Evolutionary conservation across 163 green algal species (phyloP), one percentile per base, ranked within the genome.

Genomic region (Trebouxiophyceae sp.): DNA sequence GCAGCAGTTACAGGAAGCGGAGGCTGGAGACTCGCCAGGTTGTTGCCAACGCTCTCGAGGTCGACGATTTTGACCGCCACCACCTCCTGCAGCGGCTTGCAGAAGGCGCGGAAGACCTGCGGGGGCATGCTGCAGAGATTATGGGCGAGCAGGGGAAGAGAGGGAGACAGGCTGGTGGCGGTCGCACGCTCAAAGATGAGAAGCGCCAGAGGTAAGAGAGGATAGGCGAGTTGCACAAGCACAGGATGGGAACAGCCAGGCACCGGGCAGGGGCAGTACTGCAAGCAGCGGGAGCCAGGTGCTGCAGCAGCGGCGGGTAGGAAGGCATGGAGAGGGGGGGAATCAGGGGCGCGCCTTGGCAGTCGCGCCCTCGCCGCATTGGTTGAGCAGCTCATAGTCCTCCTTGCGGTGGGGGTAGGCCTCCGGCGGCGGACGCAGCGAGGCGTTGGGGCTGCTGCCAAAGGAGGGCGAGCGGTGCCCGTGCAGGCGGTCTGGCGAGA

Each of bases 11-110:
- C n/a, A n/a, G n/a, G n/a, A n/a, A n/a, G n/a, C n/a, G n/a, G n/a
- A n/a, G 8, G 12, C 16, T 50, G 24, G 24, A 16, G 12, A 57
- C 72, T 54, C 46, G 90, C 81, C 80, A 91, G 69, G 69, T 81
- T 80, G 63, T 69, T 75, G 54, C 83, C 85, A 39, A 88, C 76
- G 55, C 81, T 81, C 66, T 97, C 89, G 62, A 97, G 62, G 71
- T 96, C 89, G 60, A 97, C 77, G 33, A 87, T 80, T 73, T 97
- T 97, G 33, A 97, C 77, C 27, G 89, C 88, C 8, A 94, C 81
- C 5, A 83, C 74, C 57, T 89, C 80, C 24, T 83, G 70, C 20
- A 82, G 66, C 2, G 81, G 69, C 45, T 79, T 74, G 74, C 87
- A 91, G 6, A 70, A 66, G 0, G 83, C 85, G 6, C 76, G 71